Evolutionary conservation across 306 rosid species (phyloP), one percentile per base, ranked within the genome.

Genomic region (Trifolium dubium): DNA sequence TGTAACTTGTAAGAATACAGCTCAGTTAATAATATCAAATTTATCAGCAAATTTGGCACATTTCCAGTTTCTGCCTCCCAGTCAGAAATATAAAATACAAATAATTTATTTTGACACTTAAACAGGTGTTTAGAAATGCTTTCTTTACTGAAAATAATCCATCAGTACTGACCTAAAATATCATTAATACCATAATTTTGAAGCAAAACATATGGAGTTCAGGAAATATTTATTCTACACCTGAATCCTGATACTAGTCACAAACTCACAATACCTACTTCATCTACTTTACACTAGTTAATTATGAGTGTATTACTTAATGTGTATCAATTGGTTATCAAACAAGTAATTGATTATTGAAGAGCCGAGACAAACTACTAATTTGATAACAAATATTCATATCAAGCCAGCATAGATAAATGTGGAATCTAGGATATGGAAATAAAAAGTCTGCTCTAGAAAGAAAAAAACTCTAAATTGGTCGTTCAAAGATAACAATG

Each of bases 11-110:
- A 34, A 34, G 23, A 54, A 54, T 41, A 13, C 10, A 63, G 54
- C 29, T 6, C 40, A 61, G 39, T 63, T 23, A 62, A 63, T 66
- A 43, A 41, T 29, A 58, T 31, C 41, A 30, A 60, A 60, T 35
- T 49, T 49, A 51, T 80, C n/a, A 40, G 23, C 39, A 59, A 29
- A 11, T 32, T 39, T 55, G 49, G 32, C 37, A 23, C 50, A 31
- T 58, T 44, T 63, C 10, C 35, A 44, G 14, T 40, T 18, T 67
- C 72, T 67, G 61, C 76, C 61, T 54, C 50, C 50, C 46, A 67
- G 32, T 49, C 37, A 31, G 8, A 37, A 7, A 78, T 64, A 43
- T 19, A 71, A 54, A 71, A 77, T 11, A 51, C 58, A 53, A 53
- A 15, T 19, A 8, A 64, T 64, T 65, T 65, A 71, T 29, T 34